These are phyloP conservation scores for Neltuma alba DNA, from an alignment of 306 rosid genomes.

Conservation along the genomic window DNA sequence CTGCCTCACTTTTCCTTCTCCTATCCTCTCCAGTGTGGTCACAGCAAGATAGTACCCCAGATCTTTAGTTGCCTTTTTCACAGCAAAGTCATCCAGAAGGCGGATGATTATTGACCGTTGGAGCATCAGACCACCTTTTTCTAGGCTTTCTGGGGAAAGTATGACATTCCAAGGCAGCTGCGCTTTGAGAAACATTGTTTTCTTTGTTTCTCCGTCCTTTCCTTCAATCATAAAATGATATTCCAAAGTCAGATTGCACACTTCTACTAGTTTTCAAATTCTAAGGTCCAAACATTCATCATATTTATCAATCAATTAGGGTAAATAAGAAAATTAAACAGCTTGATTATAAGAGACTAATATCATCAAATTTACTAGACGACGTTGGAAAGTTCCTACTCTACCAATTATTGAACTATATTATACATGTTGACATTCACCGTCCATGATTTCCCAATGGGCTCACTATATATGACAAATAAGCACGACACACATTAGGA, in stretches of 20 bases:
- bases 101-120: slow-evolving; percentile 63
- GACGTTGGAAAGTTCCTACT: not conserved
- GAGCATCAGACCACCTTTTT: slow-evolving; percentile 67
- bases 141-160: slow-evolving; percentile 68
- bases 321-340: not conserved
- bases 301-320: slow-evolving; percentile 8
- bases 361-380: not conserved
- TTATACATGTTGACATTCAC: not conserved
- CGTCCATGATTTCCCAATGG: not conserved
- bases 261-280: slow-evolving; percentile 1
- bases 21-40: slow-evolving; percentile 69
- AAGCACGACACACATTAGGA: not conserved
- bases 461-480: not conserved
- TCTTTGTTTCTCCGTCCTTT: slow-evolving; percentile 13
- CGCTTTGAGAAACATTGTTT: slow-evolving; percentile 72
- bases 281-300: slow-evolving; percentile 8
- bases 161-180: slow-evolving; percentile 80
- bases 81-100: slow-evolving; percentile 67
- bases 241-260: not conserved
- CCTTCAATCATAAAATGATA: slow-evolving; percentile 39
- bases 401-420: not conserved
- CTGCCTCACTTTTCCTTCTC: slow-evolving; percentile 85
- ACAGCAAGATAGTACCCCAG: slow-evolving; percentile 75
- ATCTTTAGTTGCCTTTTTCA: slow-evolving; percentile 74
- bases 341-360: slow-evolving; percentile 26